Base-by-base conservation (phyloP, 768 basidiomycete genomes). In the Cystobasidium ongulense region DNA sequence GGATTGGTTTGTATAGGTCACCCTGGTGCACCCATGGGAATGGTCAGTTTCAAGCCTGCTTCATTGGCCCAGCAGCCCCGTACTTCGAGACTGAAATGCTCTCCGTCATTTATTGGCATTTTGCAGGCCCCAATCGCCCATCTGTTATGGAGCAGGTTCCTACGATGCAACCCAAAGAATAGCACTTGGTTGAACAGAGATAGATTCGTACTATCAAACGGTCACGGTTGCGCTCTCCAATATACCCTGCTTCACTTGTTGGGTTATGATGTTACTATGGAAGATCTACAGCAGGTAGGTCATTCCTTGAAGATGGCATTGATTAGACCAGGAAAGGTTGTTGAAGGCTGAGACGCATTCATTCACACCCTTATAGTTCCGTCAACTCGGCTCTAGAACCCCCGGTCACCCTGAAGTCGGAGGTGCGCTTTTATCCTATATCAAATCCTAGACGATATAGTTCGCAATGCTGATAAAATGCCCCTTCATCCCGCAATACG, bases 141-240 rank as follows among this genome's bases (percentile, higher is more conserved):
- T 25, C 68, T 71, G 5, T 53, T 71, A 29, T 71, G 50, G 52
- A 39, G 36, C 54, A 23, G 68, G 11, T 71, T 71, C 72, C 71
- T 72, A 17, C 59, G 73, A 18, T 81, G 76, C 79, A 82, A 82
- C 74, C 81, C 81, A 8, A 68, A 75, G 64, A 81, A 82, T 72
- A 78, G 80, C 4, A 77, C 79, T 0, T 82, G 81, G 81, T 89
- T 89, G 84, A 95, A 94, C 83, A 89, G 94, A 75, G 93, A 96
- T 84, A 89, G 93, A 82, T 97, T 95, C 79, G 93, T 97, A 74
- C 88, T 96, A 77, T 96, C 93, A 76, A 95, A 95, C 80, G 92
- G 92, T 87, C 92, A 82, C 77, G 89, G 82, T 66, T 96, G 94
- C 82, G 93, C 90, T 70, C 86, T 96, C 46, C 93, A 92, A 83